Percentiles rank a stretch among this genome's conserved stretches.
Conservation (phyloP, 2,329 filamentous ascomycete species). For the Akanthomyces lecanii region DNA sequence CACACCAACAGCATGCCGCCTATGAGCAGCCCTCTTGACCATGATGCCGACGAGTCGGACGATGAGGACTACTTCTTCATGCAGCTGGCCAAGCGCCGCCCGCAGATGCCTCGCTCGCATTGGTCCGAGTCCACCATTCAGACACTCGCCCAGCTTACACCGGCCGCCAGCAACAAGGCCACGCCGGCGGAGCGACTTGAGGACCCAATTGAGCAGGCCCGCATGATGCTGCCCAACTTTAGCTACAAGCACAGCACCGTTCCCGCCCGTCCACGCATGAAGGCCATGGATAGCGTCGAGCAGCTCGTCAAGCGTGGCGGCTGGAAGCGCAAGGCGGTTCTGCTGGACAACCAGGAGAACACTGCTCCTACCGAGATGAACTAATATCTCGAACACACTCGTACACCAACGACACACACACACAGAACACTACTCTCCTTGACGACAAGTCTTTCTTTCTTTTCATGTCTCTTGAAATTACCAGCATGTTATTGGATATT, state of each 20-base stretch:
- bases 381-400: neutral
- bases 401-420: neutral
- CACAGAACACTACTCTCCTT: neutral
- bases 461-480: neutral
- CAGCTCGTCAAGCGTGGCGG: constrained; percentile 40
- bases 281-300: constrained; percentile 36
- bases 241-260: constrained; percentile 30
- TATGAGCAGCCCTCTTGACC: constrained; percentile 25
- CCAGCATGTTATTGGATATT: constrained; percentile 1
- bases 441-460: neutral
- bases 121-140: constrained; percentile 43
- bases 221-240: constrained; percentile 31
- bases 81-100: constrained; percentile 28
- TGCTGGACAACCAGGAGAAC: constrained; percentile 35
- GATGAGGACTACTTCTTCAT: constrained; percentile 33
- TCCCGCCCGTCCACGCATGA: constrained; percentile 35
- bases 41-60: constrained; percentile 24
- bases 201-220: constrained; percentile 22
- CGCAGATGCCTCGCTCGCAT: constrained; percentile 33
- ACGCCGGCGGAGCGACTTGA: constrained; percentile 7
- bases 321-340: constrained; percentile 41
- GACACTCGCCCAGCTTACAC: constrained; percentile 23
- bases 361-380: neutral
- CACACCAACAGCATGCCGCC: constrained; percentile 25
- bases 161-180: constrained; percentile 16